phyloP scores from a whole-genome alignment of 2,329 filamentous ascomycete genomes.

The Ramularia collo-cygni region DNA sequence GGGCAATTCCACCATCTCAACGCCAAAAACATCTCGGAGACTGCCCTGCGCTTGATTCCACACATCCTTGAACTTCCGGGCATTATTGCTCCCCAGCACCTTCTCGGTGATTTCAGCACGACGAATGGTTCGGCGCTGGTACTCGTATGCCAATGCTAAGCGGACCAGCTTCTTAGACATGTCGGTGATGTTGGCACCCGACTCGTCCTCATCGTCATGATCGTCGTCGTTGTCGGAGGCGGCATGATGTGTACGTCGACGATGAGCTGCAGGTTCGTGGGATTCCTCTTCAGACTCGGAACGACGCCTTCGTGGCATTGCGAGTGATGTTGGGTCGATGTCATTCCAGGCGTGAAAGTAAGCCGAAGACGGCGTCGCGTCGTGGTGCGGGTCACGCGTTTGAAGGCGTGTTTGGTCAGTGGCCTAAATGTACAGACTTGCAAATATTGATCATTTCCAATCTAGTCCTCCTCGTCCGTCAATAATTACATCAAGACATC shows the following conservation, averaged over 20 bases:
- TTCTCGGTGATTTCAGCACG: slow-evolving; percentile 53
- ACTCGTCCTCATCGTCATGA: slow-evolving; percentile 14
- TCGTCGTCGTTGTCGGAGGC: slow-evolving; percentile 17
- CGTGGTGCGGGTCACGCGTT: too few species aligned
- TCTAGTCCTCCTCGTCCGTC: too few species aligned
- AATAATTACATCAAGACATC: too few species aligned
- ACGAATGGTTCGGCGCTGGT: slow-evolving; percentile 51
- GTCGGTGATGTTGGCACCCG: slow-evolving; percentile 28
- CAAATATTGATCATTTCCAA: too few species aligned
- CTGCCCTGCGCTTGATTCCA: slow-evolving; percentile 71
- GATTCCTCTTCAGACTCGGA: slow-evolving; percentile 19
- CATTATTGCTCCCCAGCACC: slow-evolving; percentile 62
- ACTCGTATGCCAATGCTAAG: slow-evolving; percentile 55
- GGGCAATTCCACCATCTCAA: slow-evolving; percentile 82
- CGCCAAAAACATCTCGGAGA: slow-evolving; percentile 71
- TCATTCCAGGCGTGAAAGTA: not conserved
- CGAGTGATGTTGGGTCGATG: slow-evolving; percentile 8
- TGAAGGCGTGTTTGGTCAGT: too few species aligned
- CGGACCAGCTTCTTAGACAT: slow-evolving; percentile 58
- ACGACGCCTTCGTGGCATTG: slow-evolving; percentile 16
- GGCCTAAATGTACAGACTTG: too few species aligned
- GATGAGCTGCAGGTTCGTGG: slow-evolving; percentile 25
- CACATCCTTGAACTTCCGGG: slow-evolving; percentile 64
- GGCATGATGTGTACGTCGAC: slow-evolving; percentile 18
- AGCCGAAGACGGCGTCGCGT: too few species aligned